Conservation (phyloP, 257 asterid species). For the Solanum habrochaites region DNA sequence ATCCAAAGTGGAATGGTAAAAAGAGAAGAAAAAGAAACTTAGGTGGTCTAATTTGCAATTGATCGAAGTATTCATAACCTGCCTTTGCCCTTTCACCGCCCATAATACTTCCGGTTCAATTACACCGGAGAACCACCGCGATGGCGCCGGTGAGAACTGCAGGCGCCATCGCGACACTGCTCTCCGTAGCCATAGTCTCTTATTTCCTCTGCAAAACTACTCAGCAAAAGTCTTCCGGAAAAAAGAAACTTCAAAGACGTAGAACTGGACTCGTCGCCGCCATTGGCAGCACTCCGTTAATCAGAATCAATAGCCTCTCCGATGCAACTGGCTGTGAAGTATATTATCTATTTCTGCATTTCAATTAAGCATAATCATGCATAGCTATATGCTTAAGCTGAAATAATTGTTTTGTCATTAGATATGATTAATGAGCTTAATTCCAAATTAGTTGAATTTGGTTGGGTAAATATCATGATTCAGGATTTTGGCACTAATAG, state of each 20-base stretch:
- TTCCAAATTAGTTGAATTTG: neutral
- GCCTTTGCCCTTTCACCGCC: neutral
- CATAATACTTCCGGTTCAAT: neutral
- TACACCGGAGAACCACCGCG: neutral
- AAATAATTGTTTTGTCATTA: neutral
- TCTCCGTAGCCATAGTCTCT: slow-evolving; percentile 48
- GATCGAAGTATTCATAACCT: neutral
- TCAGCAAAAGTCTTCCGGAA: slow-evolving; percentile 19
- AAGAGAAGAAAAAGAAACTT: neutral
- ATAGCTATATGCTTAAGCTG: neutral
- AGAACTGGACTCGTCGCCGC: slow-evolving; percentile 73
- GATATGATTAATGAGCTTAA: neutral
- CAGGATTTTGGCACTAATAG: neutral
- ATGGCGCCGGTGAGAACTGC: slow-evolving; percentile 44
- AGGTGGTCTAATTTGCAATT: neutral
- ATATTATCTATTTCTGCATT: neutral
- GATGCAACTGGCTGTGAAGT: slow-evolving; percentile 94
- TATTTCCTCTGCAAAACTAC: slow-evolving; percentile 23
- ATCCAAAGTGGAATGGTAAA: neutral
- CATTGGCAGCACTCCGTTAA: slow-evolving; percentile 86
- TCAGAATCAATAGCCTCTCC: slow-evolving; percentile 85
- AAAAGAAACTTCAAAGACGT: slow-evolving; percentile 19
- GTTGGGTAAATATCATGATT: neutral
- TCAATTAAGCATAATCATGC: neutral
- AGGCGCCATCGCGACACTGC: slow-evolving; percentile 39